phyloP scores from a whole-genome alignment of 169 alveolate species.

The Plasmodium chabaudi region DNA sequence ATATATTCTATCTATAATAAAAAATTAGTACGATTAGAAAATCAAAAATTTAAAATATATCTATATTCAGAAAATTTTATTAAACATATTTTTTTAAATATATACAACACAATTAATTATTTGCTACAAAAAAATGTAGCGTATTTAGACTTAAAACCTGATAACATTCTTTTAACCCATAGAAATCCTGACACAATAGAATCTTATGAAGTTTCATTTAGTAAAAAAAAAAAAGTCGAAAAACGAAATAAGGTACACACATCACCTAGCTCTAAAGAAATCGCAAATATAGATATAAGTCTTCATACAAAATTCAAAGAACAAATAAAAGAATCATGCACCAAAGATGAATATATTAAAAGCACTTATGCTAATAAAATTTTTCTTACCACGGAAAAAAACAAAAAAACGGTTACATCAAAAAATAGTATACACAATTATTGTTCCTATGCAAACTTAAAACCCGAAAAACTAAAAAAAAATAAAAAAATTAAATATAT shows the following conservation, averaged over 20 bases:
- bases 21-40: constrained; percentile 8
- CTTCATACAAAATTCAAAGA: constrained; percentile 15
- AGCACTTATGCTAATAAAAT: constrained; percentile 4
- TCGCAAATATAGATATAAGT: constrained; percentile 5
- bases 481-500: constrained; percentile 64
- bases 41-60: constrained; percentile 11
- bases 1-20: constrained; percentile 35
- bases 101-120: constrained; percentile 40
- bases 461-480: constrained; percentile 37
- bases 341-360: not conserved
- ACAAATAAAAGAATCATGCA: not conserved
- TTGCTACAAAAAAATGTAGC: constrained; percentile 53
- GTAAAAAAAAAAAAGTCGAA: constrained; percentile 12
- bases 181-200: constrained; percentile 13
- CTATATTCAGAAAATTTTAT: constrained; percentile 64
- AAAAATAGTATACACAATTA: not conserved
- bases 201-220: constrained; percentile 24
- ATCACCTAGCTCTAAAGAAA: constrained; percentile 1
- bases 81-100: constrained; percentile 29
- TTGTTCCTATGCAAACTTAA: constrained; percentile 21
- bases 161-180: constrained; percentile 42
- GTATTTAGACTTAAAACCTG: constrained; percentile 65
- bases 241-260: not conserved
- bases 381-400: constrained; percentile 11
- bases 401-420: constrained; percentile 1